These are phyloP conservation scores for Aspergillus vadensis DNA, from an alignment of 2,329 filamentous ascomycete genomes.

Conservation along the genomic window DNA sequence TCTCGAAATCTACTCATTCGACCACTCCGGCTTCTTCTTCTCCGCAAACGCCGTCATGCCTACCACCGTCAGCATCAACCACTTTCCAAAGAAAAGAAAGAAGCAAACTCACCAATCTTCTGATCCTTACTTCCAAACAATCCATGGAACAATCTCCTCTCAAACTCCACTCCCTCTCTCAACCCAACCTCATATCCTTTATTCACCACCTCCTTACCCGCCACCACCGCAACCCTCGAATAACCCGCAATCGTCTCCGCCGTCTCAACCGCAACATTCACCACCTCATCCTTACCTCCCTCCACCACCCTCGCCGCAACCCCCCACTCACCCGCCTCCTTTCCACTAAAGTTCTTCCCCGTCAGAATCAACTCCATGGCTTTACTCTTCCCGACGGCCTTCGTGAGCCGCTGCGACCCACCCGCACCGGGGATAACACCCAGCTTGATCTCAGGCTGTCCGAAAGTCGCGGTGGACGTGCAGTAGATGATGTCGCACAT, in stretches of 20 bases:
- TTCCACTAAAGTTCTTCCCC: conserved; percentile 78
- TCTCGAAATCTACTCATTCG: conserved; percentile 61
- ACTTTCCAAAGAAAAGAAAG: background rate
- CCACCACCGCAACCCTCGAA: conserved; percentile 82
- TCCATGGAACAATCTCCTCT: conserved; percentile 88
- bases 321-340: conserved; percentile 86
- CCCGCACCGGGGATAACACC: conserved; percentile 91
- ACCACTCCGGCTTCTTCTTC: conserved; percentile 93
- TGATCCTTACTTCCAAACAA: conserved; percentile 94
- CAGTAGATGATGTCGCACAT: conserved; percentile 98
- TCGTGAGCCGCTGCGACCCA: conserved; percentile 83
- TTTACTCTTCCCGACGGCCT: conserved; percentile 77
- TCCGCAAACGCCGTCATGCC: conserved; percentile 90
- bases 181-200: conserved; percentile 93
- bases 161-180: conserved; percentile 89
- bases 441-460: conserved; percentile 95
- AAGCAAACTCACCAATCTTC: conserved; percentile 71
- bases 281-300: conserved; percentile 72
- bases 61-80: conserved; percentile 27
- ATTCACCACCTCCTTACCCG: conserved; percentile 96
- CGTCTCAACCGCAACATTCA: conserved; percentile 77
- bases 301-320: conserved; percentile 81
- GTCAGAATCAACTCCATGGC: conserved; percentile 93
- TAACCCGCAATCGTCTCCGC: conserved; percentile 88
- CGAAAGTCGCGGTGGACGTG: conserved; percentile 82